Base-by-base conservation (phyloP, 176 grass and related monocot genomes). In the Panicum miliaceum region DNA sequence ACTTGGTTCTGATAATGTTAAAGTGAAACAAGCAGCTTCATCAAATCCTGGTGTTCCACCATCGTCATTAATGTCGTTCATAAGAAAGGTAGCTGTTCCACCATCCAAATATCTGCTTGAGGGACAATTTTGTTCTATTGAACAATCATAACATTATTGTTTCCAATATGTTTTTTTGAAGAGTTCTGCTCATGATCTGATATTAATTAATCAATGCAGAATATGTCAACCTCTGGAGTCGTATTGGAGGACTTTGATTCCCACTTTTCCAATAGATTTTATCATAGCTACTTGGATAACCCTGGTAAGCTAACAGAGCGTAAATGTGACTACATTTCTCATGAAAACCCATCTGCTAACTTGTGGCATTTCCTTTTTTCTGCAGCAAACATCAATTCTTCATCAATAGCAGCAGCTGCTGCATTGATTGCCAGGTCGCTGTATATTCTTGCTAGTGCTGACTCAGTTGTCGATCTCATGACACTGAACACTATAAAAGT, bases 41-140 rank as follows among this genome's bases (percentile, higher is more conserved):
- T 89, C 89, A 80, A 96, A 99, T 90, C 96, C 93, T 88, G 96
- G 93, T 81, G 83, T 99, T 56, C 96, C 96, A 70, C 96, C 96
- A 87, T 96, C 96, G 75, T 99, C 96, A 73, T 76, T 99, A 65
- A 92, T 92, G 88, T 40, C 96, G 7, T 96, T 99, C 82, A 65
- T 95, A 36, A 92, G 91, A 82, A 99, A 94, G 96, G 96, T 99
- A 82, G 57, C n/a, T 84, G 80, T 99, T 62, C 93, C 93, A 65
- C 96, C 96, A 87, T 96, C 20, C 42, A 36, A 85, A 78, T 37
- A 78, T 69, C 13, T n/a, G 46, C 18, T 56, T 71, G 23, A 58
- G 57, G 22, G 56, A 40, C 50, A n/a, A 54, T 57, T 18, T 32
- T 60, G 35, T 32, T 42, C 34, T 66, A 9, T 63, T 82, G 25